phyloP scores from a whole-genome alignment of 352 stramenopile genomes.

The Pythium grandisporangium region DNA sequence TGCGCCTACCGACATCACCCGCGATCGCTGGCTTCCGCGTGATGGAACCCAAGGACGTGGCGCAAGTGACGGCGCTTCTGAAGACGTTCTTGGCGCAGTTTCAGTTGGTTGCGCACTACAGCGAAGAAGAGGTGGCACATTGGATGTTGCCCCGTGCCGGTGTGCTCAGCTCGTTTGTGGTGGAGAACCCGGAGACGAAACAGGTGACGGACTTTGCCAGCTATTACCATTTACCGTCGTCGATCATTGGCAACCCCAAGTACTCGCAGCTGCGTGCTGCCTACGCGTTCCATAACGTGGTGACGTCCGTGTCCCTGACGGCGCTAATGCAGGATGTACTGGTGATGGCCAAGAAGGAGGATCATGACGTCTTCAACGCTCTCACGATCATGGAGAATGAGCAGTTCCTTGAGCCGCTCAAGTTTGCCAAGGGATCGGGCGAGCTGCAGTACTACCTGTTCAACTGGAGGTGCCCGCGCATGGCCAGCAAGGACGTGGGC shows the following conservation, averaged over 20 bases:
- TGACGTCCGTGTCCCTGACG: slow-evolving; percentile 42
- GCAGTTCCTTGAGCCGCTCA: slow-evolving; percentile 41
- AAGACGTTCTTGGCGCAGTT: slow-evolving; percentile 50
- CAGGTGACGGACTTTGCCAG: slow-evolving; percentile 91
- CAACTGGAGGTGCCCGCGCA: slow-evolving; percentile 69
- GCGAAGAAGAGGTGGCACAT: slow-evolving; percentile 92
- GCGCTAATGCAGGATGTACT: slow-evolving; percentile 65
- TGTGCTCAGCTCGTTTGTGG: slow-evolving; percentile 95
- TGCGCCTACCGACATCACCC: slow-evolving; percentile 68
- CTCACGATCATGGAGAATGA: slow-evolving; percentile 62
- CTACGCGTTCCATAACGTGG: slow-evolving; percentile 99
- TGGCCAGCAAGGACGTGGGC: slow-evolving; percentile 37
- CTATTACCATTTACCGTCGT: slow-evolving; percentile 98
- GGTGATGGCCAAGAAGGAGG: slow-evolving; percentile 38
- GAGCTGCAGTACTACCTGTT: slow-evolving; percentile 73
- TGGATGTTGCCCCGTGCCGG: slow-evolving; percentile 94
- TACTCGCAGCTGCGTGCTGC: slow-evolving; percentile 94
- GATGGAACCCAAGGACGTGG: slow-evolving; percentile 49
- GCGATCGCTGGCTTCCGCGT: slow-evolving; percentile 27
- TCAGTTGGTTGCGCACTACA: slow-evolving; percentile 83
- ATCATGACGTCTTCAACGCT: slow-evolving; percentile 62
- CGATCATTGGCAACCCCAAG: slow-evolving; percentile 92
- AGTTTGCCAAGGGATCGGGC: slow-evolving; percentile 49
- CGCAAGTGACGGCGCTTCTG: slow-evolving; percentile 36
- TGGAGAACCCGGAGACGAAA: slow-evolving; percentile 60